phyloP scores from a whole-genome alignment of 345 rosid genomes.

The Cardiospermum halicacabum region DNA sequence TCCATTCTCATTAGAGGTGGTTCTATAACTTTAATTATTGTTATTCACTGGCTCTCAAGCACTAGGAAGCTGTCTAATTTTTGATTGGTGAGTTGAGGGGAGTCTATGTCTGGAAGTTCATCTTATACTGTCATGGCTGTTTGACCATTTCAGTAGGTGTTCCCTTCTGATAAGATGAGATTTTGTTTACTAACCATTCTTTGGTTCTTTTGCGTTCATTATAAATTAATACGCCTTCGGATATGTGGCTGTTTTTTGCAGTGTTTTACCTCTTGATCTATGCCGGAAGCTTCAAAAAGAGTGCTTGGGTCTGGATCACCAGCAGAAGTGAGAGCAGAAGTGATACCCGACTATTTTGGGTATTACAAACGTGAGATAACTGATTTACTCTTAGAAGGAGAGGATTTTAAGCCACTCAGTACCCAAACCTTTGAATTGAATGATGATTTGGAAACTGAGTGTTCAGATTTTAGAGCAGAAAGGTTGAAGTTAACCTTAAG shows the following conservation, averaged over 20 bases:
- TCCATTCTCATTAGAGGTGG: too few species aligned
- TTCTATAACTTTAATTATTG: too few species aligned
- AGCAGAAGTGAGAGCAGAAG: conserved; percentile 17
- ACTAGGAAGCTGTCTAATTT: too few species aligned
- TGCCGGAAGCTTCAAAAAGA: conserved; percentile 22
- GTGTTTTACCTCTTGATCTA: conserved; percentile 14
- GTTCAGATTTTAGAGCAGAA: conserved; percentile 39
- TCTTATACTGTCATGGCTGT: too few species aligned
- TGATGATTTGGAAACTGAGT: conserved; percentile 28
- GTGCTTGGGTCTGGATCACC: conserved; percentile 17
- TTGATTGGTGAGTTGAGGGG: too few species aligned
- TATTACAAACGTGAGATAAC: conserved; percentile 35
- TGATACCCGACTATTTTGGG: conserved; percentile 42
- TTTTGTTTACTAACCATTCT: background rate
- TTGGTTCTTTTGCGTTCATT: background rate
- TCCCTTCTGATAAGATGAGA: background rate
- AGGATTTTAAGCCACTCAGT: conserved; percentile 9
- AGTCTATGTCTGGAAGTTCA: too few species aligned
- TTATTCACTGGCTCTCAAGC: too few species aligned
- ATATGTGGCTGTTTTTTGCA: conserved; percentile 18
- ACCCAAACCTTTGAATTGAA: conserved; percentile 13
- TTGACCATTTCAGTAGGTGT: background rate
- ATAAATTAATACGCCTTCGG: background rate
- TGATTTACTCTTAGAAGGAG: conserved; percentile 36
- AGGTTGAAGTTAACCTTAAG: conserved; percentile 43